These are phyloP conservation scores for Pachyrhizus erosus DNA, from an alignment of 306 rosid genomes.

Conservation along the genomic window DNA sequence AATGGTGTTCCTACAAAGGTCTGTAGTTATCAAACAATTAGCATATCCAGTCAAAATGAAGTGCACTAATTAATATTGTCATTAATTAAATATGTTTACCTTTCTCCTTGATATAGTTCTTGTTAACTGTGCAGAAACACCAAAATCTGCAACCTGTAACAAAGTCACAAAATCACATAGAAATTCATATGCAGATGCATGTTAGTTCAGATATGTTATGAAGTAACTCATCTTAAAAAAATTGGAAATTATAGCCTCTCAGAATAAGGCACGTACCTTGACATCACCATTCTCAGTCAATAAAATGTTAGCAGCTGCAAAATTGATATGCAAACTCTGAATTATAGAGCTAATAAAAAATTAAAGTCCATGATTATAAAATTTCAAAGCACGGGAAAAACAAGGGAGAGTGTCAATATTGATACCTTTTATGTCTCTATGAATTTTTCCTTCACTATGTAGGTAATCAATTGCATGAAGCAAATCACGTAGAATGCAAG, in stretches of 20 bases:
- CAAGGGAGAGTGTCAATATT: background rate
- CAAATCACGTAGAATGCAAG: conserved; percentile 87
- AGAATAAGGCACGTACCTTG: conserved; percentile 61
- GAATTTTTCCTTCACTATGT: conserved; percentile 93
- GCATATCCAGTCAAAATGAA: conserved; percentile 38
- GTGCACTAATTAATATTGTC: conserved; percentile 9
- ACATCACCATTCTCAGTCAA: conserved; percentile 92
- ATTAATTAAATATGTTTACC: conserved; percentile 53
- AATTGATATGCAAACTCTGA: conserved; percentile 44
- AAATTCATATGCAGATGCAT: conserved; percentile 43
- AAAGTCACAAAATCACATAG: conserved; percentile 36
- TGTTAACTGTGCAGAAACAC: conserved; percentile 94
- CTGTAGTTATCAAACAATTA: conserved; percentile 71
- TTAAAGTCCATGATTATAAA: conserved; percentile 10
- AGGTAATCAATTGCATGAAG: conserved; percentile 91
- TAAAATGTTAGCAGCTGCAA: conserved; percentile 97
- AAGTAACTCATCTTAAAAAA: background rate
- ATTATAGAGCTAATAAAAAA: conserved; percentile 40
- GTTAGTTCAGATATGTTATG: conserved; percentile 26
- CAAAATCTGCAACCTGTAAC: conserved; percentile 94
- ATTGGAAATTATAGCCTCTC: conserved; percentile 15
- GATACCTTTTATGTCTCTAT: conserved; percentile 92
- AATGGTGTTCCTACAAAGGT: conserved; percentile 98
- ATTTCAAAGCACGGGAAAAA: background rate
- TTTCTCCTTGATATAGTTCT: conserved; percentile 96